Conservation (phyloP, 2,329 filamentous ascomycete genomes). For the Nemania bipapillata region DNA sequence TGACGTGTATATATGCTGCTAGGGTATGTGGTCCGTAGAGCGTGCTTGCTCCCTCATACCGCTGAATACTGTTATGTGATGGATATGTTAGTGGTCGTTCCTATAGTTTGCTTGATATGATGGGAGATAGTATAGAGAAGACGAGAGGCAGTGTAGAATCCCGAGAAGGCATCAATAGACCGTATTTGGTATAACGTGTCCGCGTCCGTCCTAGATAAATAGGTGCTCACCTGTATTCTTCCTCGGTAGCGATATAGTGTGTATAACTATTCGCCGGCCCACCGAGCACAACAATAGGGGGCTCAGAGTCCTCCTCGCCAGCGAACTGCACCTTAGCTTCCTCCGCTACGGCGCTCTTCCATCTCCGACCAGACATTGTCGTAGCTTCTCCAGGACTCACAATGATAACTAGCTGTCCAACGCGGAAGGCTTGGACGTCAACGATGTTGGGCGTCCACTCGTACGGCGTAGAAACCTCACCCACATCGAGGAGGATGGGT, state of each 20-base stretch:
- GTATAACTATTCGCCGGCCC: constrained; percentile 92
- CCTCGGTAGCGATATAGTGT: constrained; percentile 81
- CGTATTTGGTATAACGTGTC: no score
- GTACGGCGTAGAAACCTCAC: constrained; percentile 81
- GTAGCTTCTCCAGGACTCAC: constrained; percentile 88
- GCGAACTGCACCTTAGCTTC: constrained; percentile 61
- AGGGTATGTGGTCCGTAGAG: constrained; percentile 86
- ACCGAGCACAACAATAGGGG: constrained; percentile 81
- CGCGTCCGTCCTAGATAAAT: neutral
- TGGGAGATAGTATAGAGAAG: neutral
- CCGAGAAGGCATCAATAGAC: neutral
- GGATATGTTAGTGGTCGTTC: constrained; percentile 40
- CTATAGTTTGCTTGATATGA: neutral
- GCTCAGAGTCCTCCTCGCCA: constrained; percentile 55
- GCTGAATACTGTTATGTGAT: constrained; percentile 70
- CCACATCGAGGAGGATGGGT: constrained; percentile 87
- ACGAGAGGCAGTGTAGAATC: neutral
- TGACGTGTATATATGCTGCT: constrained; percentile 86
- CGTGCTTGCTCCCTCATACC: constrained; percentile 91
- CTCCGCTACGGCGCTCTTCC: constrained; percentile 75
- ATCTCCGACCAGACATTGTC: constrained; percentile 90
- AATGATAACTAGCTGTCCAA: constrained; percentile 85
- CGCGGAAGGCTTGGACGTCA: constrained; percentile 84
- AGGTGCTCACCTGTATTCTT: constrained; percentile 71
- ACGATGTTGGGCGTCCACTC: constrained; percentile 91